Evolutionary conservation across 495 filamentous ascomycete species (phyloP).

Genomic region (Clavariopsis aquatica): DNA sequence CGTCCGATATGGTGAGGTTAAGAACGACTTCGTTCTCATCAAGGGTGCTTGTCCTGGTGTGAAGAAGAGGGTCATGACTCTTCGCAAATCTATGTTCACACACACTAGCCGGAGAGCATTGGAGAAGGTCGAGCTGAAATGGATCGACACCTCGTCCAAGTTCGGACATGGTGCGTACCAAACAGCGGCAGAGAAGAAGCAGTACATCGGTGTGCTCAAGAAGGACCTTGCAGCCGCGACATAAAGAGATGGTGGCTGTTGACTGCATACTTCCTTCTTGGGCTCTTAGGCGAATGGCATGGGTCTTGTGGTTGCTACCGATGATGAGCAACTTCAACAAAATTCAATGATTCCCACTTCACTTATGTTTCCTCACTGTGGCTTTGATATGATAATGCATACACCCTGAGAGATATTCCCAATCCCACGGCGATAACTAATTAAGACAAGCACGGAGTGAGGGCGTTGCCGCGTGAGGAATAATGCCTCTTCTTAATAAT

Average conservation of each 20-base stretch:
- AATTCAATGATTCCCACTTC: slow-evolving; percentile 36
- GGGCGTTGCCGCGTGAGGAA: not conserved
- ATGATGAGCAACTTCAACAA: slow-evolving; percentile 17
- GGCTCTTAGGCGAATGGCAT: slow-evolving; percentile 33
- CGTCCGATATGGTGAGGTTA: slow-evolving; percentile 98
- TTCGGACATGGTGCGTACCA: slow-evolving; percentile 99
- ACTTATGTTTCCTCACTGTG: no score
- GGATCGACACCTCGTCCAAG: slow-evolving; percentile 99
- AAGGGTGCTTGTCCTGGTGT: slow-evolving; percentile 97
- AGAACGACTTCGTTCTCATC: slow-evolving; percentile 98
- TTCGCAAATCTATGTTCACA: slow-evolving; percentile 98
- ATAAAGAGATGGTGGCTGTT: slow-evolving; percentile 51
- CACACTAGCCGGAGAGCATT: slow-evolving; percentile 92
- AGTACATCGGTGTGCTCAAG: slow-evolving; percentile 96
- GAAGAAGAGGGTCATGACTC: slow-evolving; percentile 99
- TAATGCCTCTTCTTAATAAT: not conserved
- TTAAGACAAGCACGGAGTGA: not conserved
- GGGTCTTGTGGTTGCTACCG: slow-evolving; percentile 20
- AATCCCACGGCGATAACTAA: no score
- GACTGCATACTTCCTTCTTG: slow-evolving; percentile 32
- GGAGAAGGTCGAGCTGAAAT: slow-evolving; percentile 99
- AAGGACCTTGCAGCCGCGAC: slow-evolving; percentile 81
- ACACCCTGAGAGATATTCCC: no score
- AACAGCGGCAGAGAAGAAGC: slow-evolving; percentile 93
- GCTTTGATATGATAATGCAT: no score